Conservation (phyloP, 257 asterid genomes). For the Solanum ahanhuiri region DNA sequence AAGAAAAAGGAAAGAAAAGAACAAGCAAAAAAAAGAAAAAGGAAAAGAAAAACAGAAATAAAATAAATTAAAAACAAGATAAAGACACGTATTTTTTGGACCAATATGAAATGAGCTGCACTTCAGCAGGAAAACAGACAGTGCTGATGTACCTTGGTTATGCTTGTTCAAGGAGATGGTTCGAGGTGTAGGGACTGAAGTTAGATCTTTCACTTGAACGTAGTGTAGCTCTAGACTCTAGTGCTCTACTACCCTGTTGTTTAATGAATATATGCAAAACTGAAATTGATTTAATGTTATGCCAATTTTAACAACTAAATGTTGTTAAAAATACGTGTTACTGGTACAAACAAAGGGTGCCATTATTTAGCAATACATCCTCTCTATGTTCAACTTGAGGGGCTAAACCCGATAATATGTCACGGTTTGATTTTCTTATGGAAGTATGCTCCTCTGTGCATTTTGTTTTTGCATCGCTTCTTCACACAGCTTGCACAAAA, state of each 20-base stretch:
- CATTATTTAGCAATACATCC: neutral
- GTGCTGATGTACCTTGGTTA: neutral
- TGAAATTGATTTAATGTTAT: neutral
- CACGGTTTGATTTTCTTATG: neutral
- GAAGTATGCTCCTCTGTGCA: neutral
- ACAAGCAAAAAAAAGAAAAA: neutral
- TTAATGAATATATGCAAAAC: neutral
- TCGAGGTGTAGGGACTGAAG: neutral
- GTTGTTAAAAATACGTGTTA: neutral
- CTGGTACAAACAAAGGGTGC: neutral
- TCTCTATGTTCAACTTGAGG: neutral
- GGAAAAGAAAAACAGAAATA: neutral
- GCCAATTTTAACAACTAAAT: neutral
- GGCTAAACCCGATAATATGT: neutral
- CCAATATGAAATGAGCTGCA: neutral
- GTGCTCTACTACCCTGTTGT: neutral
- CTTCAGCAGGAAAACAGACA: neutral
- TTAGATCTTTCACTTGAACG: neutral
- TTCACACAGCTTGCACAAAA: neutral
- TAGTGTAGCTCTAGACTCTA: neutral
- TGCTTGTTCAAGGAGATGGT: neutral
- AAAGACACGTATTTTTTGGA: neutral
- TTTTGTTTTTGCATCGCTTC: neutral
- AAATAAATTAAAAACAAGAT: neutral
- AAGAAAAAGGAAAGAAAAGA: neutral